A percentile compares a stretch with the other conserved stretches of the same genome.
Evolutionary conservation across 2,329 filamentous ascomycete genomes (phyloP).

Genomic region (Dichotomopilus funicola): DNA sequence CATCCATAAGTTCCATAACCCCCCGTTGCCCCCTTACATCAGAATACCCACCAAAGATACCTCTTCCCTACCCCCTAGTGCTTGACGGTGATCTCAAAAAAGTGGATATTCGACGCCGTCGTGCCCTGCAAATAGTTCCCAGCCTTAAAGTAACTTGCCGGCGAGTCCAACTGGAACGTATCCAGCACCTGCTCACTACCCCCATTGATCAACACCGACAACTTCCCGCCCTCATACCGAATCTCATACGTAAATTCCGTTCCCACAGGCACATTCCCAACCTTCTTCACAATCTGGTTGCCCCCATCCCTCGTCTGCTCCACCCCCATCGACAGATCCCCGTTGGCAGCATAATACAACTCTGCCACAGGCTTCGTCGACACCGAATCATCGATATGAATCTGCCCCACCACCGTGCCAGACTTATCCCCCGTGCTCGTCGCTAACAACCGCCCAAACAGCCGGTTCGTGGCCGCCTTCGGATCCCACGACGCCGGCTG

Average conservation of each 20-base stretch:
- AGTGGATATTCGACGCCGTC: not conserved
- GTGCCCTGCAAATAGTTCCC: constrained; percentile 5
- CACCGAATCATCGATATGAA: constrained; percentile 4
- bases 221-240: constrained; percentile 1
- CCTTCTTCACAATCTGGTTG: not conserved
- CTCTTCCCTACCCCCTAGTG: too few relatives aligned
- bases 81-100: not conserved
- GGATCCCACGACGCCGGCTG: not conserved
- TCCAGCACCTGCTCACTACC: not conserved
- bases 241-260: constrained; percentile 6
- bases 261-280: not conserved
- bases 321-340: not conserved
- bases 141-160: constrained; percentile 3
- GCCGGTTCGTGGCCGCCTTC: not conserved
- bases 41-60: too few relatives aligned
- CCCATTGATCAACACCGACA: constrained; percentile 1
- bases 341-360: constrained; percentile 2
- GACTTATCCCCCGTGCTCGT: not conserved
- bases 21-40: too few relatives aligned
- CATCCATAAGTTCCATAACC: too few relatives aligned
- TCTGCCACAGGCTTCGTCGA: constrained; percentile 3
- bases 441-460: not conserved
- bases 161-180: not conserved
- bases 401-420: constrained; percentile 3
- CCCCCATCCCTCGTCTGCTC: constrained; percentile 1